A percentile compares a stretch with the other conserved stretches of the same genome.
phyloP scores from a whole-genome alignment of 768 basidiomycete species.

The Aureoboletus auriporus region DNA sequence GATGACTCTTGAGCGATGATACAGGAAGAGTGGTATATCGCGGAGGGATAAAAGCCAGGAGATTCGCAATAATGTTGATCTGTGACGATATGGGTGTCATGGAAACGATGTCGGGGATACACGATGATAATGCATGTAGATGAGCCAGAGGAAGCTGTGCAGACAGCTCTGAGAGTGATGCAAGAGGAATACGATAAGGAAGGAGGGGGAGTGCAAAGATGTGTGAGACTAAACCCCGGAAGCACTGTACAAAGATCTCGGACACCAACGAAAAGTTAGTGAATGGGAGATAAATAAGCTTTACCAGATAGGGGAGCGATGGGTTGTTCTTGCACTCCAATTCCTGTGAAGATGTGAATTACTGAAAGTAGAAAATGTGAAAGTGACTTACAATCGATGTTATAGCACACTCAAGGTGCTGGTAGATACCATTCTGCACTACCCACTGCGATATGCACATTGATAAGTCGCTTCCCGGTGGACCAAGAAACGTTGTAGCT shows the following conservation, averaged over 20 bases:
- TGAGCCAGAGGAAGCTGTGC: slow-evolving; percentile 55
- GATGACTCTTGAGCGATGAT: slow-evolving; percentile 46
- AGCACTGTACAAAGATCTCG: slow-evolving; percentile 22
- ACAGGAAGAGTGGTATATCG: slow-evolving; percentile 50
- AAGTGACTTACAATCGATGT: slow-evolving; percentile 44
- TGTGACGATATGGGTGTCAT: slow-evolving; percentile 28
- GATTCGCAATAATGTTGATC: slow-evolving; percentile 69
- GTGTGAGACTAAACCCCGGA: slow-evolving; percentile 42
- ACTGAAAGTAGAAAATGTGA: not conserved
- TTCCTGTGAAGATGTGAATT: slow-evolving; percentile 37
- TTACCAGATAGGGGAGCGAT: slow-evolving; percentile 27
- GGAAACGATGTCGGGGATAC: slow-evolving; percentile 28
- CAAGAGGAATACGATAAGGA: slow-evolving; percentile 67
- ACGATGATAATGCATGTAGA: slow-evolving; percentile 31
- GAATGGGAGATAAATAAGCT: slow-evolving; percentile 24
- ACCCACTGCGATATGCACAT: slow-evolving; percentile 42
- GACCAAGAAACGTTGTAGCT: slow-evolving; percentile 17
- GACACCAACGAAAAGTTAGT: slow-evolving; percentile 30
- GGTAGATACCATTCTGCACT: slow-evolving; percentile 44
- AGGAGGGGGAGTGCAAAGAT: slow-evolving; percentile 75
- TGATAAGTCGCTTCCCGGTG: slow-evolving; percentile 30
- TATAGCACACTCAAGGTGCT: slow-evolving; percentile 16
- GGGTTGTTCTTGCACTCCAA: slow-evolving; percentile 47
- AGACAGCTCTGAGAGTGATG: slow-evolving; percentile 60
- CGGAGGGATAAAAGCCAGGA: slow-evolving; percentile 59